These are phyloP conservation scores for Pythium brassicae DNA, from an alignment of 352 stramenopile species.

Conservation along the genomic window DNA sequence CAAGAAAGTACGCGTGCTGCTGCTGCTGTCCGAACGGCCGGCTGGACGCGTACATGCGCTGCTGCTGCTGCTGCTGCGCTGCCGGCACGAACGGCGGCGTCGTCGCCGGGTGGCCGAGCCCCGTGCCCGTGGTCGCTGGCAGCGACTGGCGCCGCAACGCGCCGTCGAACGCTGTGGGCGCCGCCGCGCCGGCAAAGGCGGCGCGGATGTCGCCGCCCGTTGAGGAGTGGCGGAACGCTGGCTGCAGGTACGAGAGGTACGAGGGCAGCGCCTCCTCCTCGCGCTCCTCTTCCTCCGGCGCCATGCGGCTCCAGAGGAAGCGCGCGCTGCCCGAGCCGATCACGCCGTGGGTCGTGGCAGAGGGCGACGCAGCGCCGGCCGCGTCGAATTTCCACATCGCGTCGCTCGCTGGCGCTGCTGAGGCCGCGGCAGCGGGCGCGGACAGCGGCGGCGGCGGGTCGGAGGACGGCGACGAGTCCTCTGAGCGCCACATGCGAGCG, in stretches of 20 bases:
- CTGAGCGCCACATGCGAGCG: slow-evolving; percentile 12
- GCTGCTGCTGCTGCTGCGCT: slow-evolving; percentile 1
- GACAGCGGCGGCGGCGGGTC: not conserved
- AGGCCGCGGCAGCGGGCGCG: not conserved
- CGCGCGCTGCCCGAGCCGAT: slow-evolving; percentile 36
- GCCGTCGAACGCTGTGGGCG: slow-evolving; percentile 6
- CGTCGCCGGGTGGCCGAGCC: slow-evolving; percentile 3
- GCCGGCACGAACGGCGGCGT: slow-evolving; percentile 11
- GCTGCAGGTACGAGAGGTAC: slow-evolving; percentile 66
- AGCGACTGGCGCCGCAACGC: slow-evolving; percentile 9
- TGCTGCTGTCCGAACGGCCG: not conserved
- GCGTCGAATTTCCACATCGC: slow-evolving; percentile 12
- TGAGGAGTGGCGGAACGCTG: slow-evolving; percentile 30
- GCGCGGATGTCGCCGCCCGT: not conserved
- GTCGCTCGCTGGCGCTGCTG: slow-evolving; percentile 3
- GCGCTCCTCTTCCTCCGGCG: slow-evolving; percentile 58
- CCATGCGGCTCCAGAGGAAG: slow-evolving; percentile 62
- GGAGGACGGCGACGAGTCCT: not conserved
- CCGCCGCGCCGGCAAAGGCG: slow-evolving; percentile 7
- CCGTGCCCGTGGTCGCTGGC: slow-evolving; percentile 6
- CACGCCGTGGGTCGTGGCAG: slow-evolving; percentile 21
- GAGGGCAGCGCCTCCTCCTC: slow-evolving; percentile 68
- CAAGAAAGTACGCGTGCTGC: not conserved
- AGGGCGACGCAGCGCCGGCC: not conserved
- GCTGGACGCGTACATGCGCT: not conserved